Evolutionary conservation across 2,329 filamentous ascomycete species (phyloP), one percentile per base, ranked within the genome.

Genomic region (Metarhizium rileyi): DNA sequence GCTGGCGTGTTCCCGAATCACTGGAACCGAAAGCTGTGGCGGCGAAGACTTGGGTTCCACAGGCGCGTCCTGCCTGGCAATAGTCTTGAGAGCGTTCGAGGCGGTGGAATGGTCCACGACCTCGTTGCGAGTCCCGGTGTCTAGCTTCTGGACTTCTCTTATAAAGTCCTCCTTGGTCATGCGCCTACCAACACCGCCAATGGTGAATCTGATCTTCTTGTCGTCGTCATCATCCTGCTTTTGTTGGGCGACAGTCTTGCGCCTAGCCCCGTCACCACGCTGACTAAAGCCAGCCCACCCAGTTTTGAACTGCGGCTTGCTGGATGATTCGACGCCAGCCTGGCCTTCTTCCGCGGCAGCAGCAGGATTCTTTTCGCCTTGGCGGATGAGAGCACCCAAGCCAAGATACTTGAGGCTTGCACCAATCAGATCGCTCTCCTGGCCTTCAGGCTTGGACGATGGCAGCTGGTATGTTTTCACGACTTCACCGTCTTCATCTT

Each of bases 151-250:
- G 60, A 93, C 83, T 61, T 88, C 81, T 44, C 76, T 72, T 53
- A 93, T 81, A 61, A 93, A 91, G 60, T 90, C 86, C 4, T 84
- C 80, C 67, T 90, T 90, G 53, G 78, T 90, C 79, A 93, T 84
- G 44, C 87, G 80, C 53, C 76, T 74, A 5, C 85, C 85, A n/a
- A 82, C 78, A 30, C 83, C 81, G 42, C 77, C 80, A 54, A 91
- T 86, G 1, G 83, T 90, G 66, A 90, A 91, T 14, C 87, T 79
- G 49, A 91, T 82, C 49, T 81, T 74, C 14, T 78, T 76, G 56
- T 90, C 86, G 51, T 90, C 86, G 2, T 78, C 74, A 2, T 50
- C 49, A 20, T 47, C 50, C n/a, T 76, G 69, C 3, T 70, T 61
- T 12, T 70, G 67, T 5, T 66, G 63, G 4, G 61, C 66, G 10